phyloP scores from a whole-genome alignment of 106 monocot genomes.

The Phalaenopsis equestris region DNA sequence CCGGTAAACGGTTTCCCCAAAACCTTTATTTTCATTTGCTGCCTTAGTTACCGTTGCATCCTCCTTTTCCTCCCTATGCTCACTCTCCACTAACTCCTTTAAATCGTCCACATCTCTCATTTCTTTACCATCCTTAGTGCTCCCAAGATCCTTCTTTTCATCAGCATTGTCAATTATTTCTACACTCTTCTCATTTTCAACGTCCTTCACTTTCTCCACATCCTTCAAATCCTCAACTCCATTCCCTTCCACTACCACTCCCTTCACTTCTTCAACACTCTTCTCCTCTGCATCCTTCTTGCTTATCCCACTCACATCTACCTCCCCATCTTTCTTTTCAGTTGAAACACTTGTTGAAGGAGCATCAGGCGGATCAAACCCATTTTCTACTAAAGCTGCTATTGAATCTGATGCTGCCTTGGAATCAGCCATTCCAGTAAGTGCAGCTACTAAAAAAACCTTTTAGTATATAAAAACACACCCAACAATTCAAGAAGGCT shows the following conservation, averaged over 20 bases:
- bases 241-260: background rate
- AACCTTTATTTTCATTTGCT: background rate
- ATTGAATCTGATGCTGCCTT: background rate
- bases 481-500: background rate
- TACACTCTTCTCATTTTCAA: background rate
- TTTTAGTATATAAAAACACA: background rate
- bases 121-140: background rate
- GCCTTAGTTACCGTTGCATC: background rate
- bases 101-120: background rate
- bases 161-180: background rate
- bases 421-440: constrained; percentile 9
- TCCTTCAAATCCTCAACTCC: background rate
- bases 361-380: constrained; percentile 4
- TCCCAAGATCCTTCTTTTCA: background rate
- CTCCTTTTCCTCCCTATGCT: background rate
- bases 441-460: background rate
- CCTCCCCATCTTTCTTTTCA: background rate
- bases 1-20: background rate
- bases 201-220: constrained; percentile 3
- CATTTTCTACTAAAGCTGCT: background rate
- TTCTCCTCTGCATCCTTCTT: constrained; percentile 1
- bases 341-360: background rate
- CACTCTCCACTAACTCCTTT: background rate
- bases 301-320: background rate
- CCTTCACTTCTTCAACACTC: background rate